Evolutionary conservation across 805 yeast species (phyloP).

Genomic region (Candida fluviatilis): DNA sequence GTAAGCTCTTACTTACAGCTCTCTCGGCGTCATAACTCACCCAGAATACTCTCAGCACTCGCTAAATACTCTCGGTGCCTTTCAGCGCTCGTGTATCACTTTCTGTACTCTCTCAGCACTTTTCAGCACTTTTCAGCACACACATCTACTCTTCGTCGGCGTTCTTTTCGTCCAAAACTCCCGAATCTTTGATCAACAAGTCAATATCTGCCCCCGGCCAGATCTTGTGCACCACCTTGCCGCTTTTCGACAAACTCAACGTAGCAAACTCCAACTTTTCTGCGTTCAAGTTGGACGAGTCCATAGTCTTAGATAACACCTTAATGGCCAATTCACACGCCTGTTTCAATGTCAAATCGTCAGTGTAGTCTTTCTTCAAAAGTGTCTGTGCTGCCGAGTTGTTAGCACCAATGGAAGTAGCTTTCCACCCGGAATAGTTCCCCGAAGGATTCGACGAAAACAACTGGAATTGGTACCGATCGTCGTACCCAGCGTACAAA

Average conservation of each 20-base stretch:
- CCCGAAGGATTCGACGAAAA: slow-evolving; percentile 97
- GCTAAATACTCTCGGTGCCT: too few species aligned
- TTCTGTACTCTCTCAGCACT: too few species aligned
- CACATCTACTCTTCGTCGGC: slow-evolving; percentile 29
- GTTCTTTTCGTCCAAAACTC: slow-evolving; percentile 48
- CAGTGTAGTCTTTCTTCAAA: slow-evolving; percentile 91
- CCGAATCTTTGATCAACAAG: slow-evolving; percentile 63
- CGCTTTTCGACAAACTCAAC: slow-evolving; percentile 46
- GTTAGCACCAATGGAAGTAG: slow-evolving; percentile 95
- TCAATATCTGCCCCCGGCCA: slow-evolving; percentile 82
- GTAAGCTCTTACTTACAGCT: too few species aligned
- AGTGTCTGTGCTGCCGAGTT: slow-evolving; percentile 94
- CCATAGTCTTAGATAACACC: slow-evolving; percentile 92
- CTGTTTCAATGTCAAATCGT: slow-evolving; percentile 64
- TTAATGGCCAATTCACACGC: slow-evolving; percentile 87
- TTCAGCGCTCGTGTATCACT: too few species aligned
- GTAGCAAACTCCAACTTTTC: slow-evolving; percentile 95
- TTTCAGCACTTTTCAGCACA: too few species aligned
- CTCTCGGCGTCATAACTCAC: too few species aligned
- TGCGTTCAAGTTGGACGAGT: slow-evolving; percentile 74
- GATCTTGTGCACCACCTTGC: slow-evolving; percentile 60
- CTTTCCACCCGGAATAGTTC: slow-evolving; percentile 97
- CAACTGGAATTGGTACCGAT: slow-evolving; percentile 82
- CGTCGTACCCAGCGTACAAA: slow-evolving; percentile 94
- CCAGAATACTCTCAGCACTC: too few species aligned